Percentiles rank a stretch among this genome's conserved stretches.
These are phyloP conservation scores for Pythium brachiatum DNA, from an alignment of 352 stramenopile species.

Conservation along the genomic window DNA sequence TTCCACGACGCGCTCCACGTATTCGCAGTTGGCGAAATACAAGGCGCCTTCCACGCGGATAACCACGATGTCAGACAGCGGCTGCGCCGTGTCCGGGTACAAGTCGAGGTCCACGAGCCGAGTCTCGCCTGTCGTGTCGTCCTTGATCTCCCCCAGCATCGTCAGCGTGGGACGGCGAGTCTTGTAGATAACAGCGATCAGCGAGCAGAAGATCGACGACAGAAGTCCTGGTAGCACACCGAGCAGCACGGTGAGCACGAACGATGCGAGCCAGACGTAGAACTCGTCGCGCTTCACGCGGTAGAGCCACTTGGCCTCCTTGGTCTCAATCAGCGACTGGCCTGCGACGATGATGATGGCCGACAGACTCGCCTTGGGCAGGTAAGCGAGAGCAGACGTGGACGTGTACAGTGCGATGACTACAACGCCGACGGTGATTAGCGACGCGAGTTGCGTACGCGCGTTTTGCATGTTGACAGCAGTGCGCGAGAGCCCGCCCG, in stretches of 20 bases:
- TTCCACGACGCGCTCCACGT: constrained; percentile 48
- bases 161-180: constrained; percentile 44
- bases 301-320: constrained; percentile 82
- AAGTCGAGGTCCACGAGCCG: constrained; percentile 47
- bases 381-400: constrained; percentile 75
- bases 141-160: constrained; percentile 40
- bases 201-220: constrained; percentile 53
- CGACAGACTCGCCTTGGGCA: constrained; percentile 83
- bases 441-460: constrained; percentile 74
- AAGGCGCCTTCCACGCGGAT: constrained; percentile 54
- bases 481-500: constrained; percentile 86
- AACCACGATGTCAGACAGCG: constrained; percentile 43
- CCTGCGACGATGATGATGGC: constrained; percentile 90
- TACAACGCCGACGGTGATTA: constrained; percentile 85
- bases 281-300: constrained; percentile 61
- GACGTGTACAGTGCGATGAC: constrained; percentile 80
- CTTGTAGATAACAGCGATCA: constrained; percentile 61
- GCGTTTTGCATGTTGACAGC: constrained; percentile 90
- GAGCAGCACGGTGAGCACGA: constrained; percentile 46
- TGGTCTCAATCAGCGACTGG: constrained; percentile 83
- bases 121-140: constrained; percentile 32
- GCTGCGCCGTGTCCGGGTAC: constrained; percentile 36
- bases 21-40: constrained; percentile 69
- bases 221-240: constrained; percentile 48
- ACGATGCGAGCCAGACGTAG: constrained; percentile 56